A percentile compares a stretch with the other conserved stretches of the same genome.
Evolutionary conservation across 805 yeast genomes (phyloP).

Genomic region (Candida ascalaphidarum): DNA sequence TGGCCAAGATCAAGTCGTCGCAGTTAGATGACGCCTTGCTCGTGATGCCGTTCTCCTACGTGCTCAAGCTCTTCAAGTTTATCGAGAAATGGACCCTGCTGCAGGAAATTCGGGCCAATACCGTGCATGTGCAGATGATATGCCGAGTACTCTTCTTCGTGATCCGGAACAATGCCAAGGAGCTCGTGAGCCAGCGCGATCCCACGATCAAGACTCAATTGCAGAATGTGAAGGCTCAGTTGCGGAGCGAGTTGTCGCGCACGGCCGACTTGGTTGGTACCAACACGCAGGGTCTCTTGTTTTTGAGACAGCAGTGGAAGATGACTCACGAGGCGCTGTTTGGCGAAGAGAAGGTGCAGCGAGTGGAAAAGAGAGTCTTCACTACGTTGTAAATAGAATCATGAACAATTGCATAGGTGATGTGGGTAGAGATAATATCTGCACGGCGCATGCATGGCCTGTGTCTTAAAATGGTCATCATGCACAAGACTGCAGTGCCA

Average conservation of each 20-base stretch:
- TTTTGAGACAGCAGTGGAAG: slow-evolving; percentile 71
- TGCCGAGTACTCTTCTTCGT: slow-evolving; percentile 73
- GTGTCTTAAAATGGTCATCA: no score
- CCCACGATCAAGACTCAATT: slow-evolving; percentile 56
- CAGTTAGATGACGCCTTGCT: slow-evolving; percentile 90
- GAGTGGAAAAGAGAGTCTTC: slow-evolving; percentile 66
- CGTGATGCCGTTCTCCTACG: slow-evolving; percentile 84
- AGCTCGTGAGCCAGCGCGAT: slow-evolving; percentile 64
- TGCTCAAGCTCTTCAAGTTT: slow-evolving; percentile 60
- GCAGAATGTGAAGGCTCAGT: slow-evolving; percentile 49
- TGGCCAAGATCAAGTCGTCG: slow-evolving; percentile 65
- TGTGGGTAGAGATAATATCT: no score
- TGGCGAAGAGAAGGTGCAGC: slow-evolving; percentile 57
- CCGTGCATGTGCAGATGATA: slow-evolving; percentile 52
- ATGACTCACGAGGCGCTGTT: slow-evolving; percentile 66
- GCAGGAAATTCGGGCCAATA: slow-evolving; percentile 28
- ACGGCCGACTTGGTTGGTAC: slow-evolving; percentile 63
- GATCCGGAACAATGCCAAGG: slow-evolving; percentile 66
- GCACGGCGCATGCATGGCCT: no score
- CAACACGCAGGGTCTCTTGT: slow-evolving; percentile 77
- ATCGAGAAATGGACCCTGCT: slow-evolving; percentile 65
- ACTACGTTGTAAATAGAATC: no score
- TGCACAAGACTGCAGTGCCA: no score
- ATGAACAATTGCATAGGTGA: no score
- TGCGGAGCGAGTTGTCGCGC: slow-evolving; percentile 47